Evolutionary conservation across 73 alveolate species (phyloP), one percentile per base, ranked within the genome.

Genomic region (Paramecium tetraurelia): DNA sequence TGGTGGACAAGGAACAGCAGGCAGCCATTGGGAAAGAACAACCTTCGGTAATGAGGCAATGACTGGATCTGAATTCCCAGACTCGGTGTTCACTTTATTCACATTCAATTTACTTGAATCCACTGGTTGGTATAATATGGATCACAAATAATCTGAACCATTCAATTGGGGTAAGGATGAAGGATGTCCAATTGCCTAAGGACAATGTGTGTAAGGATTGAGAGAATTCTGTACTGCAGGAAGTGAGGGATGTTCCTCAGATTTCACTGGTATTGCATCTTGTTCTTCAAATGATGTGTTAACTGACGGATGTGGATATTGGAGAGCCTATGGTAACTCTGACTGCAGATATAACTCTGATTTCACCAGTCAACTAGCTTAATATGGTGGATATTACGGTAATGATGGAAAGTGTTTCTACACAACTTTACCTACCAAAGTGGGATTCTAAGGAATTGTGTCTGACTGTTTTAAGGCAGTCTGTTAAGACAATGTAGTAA

Each of bases 21-120:
- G 93, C 14, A 76, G 86, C 63, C 93, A 86, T 31, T 86, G 93
- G 93, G 93, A 86, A 63, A 86, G 93, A 86, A 63, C 43, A 11
- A 58, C 58, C 3, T 86, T 86, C 69, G 93, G 93, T 18, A 86
- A 86, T 40, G 93, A 86, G 33, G 59, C 63, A 0, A 86, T 86
- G 93, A 86, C 93, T 38, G 93, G 88, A 11, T 86, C 93, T 4
- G 43, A 58, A 31, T 59, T 86, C 59, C 43, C 43, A 35, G 88
- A 86, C 38, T 41, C 88, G 21, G 86, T 63, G 5, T 40, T 59
- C n/a, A 41, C 93, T 4, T 2, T 27, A 20, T 86, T 86, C 43
- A 86, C 93, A 20, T 72, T 77, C 10, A 35, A 58, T 18, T 40
- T 86, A 7, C 58, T 86, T 58, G 93, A 86, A 86, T 38, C 46